Evolutionary conservation across 768 basidiomycete species (phyloP), one percentile per base, ranked within the genome.

Genomic region (Suillus americanus): DNA sequence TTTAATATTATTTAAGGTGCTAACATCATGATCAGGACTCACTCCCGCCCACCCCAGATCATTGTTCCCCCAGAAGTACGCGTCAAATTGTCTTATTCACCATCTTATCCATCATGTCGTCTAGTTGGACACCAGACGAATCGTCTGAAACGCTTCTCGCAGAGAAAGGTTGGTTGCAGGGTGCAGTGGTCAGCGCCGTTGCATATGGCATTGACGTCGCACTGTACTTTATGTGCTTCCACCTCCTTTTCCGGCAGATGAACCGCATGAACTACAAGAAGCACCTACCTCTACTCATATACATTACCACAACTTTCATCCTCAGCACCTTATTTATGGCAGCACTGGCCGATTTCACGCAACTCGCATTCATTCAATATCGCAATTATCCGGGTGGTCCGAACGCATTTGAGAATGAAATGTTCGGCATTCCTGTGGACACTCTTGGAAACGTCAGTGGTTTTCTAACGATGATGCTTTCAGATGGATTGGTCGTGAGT

Each of bases 331-430:
- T 73, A 23, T 73, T 64, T 50, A 62, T 73, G 64, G 18, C 61
- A 13, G 35, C 63, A 9, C 63, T 67, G 14, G 63, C 72, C 1
- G 61, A 71, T 20, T 70, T 76, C 48, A 68, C 68, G 0, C 74
- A 75, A 38, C 66, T 74, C 61, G 65, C 69, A 0, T 78, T 77
- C 60, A 71, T 79, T 50, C 72, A 79, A 60, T 56, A 72, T 54
- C 71, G 78, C 5, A 68, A 77, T 54, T 78, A 70, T 40, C 72
- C 73, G 0, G 75, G 75, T 3, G 77, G 78, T 16, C 77, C 77
- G 5, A 69, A 53, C 14, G 69, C 65, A 10, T 79, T 64, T 40
- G 69, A 69, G 23, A 61, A 65, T 9, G n/a, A 60, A 3, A 64
- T 65, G 61, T 78, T 68, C 62, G 67, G 66, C 12, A 65, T 69